Percentiles rank a stretch among this genome's conserved stretches.
phyloP scores from a whole-genome alignment of 345 rosid genomes.

The Euphorbia peplus region DNA sequence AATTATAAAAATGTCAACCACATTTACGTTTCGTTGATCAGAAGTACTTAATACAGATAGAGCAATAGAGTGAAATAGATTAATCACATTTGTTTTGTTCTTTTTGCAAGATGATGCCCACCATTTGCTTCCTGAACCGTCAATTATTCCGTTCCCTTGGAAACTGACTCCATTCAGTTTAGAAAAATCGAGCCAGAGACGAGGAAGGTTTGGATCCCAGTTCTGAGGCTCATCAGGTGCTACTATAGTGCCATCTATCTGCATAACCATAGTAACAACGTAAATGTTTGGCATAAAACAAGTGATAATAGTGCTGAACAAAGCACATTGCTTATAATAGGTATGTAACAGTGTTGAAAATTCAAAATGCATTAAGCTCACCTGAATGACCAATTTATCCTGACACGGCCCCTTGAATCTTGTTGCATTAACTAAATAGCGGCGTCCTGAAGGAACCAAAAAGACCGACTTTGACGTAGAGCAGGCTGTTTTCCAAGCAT shows the following conservation, averaged over 20 bases:
- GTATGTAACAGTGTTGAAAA: too few relatives aligned
- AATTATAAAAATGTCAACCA: constrained; percentile 25
- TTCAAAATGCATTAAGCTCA: constrained; percentile 16
- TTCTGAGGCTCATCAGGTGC: constrained; percentile 85
- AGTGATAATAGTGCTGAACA: neutral
- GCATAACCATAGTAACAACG: constrained; percentile 10
- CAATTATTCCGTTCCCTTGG: constrained; percentile 86
- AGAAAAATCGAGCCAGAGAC: constrained; percentile 85
- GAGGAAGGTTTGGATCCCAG: constrained; percentile 72
- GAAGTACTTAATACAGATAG: constrained; percentile 4
- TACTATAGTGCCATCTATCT: constrained; percentile 92
- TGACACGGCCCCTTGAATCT: constrained; percentile 85
- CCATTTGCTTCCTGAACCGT: constrained; percentile 98
- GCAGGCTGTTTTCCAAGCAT: constrained; percentile 81
- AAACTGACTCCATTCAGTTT: constrained; percentile 66
- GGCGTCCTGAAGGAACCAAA: constrained; percentile 69
- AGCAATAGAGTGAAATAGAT: constrained; percentile 6
- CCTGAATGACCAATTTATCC: constrained; percentile 72
- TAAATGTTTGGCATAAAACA: neutral
- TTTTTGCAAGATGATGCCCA: constrained; percentile 98
- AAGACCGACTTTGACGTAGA: constrained; percentile 60
- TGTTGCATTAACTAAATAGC: constrained; percentile 75
- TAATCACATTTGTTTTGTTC: constrained; percentile 42
- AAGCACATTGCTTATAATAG: neutral
- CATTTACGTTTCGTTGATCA: constrained; percentile 9